These are phyloP conservation scores for Mimosa pudica DNA, from an alignment of 306 rosid species.

Conservation along the genomic window DNA sequence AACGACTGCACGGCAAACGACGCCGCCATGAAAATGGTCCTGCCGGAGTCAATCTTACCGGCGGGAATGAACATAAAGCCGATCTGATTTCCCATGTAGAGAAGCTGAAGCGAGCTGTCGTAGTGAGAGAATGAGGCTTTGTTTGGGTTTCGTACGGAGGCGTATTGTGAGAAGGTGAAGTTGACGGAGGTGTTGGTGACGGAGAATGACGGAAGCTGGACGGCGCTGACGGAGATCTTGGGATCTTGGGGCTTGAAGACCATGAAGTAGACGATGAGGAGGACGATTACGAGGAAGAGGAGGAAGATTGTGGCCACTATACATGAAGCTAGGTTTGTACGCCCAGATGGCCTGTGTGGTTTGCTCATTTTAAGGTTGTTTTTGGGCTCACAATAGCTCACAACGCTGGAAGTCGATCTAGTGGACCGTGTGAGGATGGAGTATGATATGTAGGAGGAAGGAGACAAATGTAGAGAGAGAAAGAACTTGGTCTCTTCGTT, in stretches of 20 bases:
- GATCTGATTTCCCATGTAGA: slow-evolving; percentile 69
- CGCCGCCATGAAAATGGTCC: slow-evolving; percentile 77
- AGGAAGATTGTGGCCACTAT: slow-evolving; percentile 78
- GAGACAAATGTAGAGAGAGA: background rate
- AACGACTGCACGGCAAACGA: slow-evolving; percentile 72
- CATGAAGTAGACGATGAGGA: slow-evolving; percentile 68
- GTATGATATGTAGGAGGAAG: background rate
- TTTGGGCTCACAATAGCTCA: background rate
- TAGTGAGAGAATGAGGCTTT: slow-evolving; percentile 71
- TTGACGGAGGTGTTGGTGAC: slow-evolving; percentile 62
- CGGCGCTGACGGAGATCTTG: slow-evolving; percentile 68
- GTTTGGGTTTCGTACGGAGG: slow-evolving; percentile 83
- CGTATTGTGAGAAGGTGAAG: slow-evolving; percentile 86
- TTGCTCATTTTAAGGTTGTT: slow-evolving; percentile 49
- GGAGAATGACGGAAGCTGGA: slow-evolving; percentile 81
- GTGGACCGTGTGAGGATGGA: background rate
- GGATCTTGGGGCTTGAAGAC: slow-evolving; percentile 82
- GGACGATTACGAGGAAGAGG: slow-evolving; percentile 53
- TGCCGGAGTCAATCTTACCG: slow-evolving; percentile 65
- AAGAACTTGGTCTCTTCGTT: background rate
- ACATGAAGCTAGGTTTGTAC: slow-evolving; percentile 93
- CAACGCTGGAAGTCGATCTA: background rate
- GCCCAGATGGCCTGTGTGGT: slow-evolving; percentile 63
- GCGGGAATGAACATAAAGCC: slow-evolving; percentile 98
- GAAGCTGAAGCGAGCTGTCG: slow-evolving; percentile 84